Base-by-base conservation (phyloP, 129 eudicot species). In the Ambrosia trifida region DNA sequence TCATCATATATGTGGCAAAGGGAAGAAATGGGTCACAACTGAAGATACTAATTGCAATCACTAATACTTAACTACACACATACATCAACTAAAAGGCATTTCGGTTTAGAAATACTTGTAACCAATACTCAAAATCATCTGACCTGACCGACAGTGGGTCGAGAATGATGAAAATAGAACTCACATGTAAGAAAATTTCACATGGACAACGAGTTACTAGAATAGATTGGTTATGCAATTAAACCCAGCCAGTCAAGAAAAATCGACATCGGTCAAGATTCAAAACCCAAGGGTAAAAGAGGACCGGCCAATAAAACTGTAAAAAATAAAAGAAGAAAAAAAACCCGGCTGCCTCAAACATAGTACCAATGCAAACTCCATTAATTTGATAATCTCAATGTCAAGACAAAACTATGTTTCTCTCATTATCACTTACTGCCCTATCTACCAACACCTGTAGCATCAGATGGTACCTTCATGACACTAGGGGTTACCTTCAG, bases 401-500 rank as follows among this genome's bases (percentile, higher is more conserved):
- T 49, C 36, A 68, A 68, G 51, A 68, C 64, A 68, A 76, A 76
- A 76, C 53, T 68, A 59, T 46, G 62, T 60, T 76, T 58, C 41
- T 57, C 65, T 51, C 58, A 36, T 71, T 47, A 3, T 30, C 40
- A 30, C 44, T 32, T 5, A 24, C 28, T 24, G 3, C 69, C 75
- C 75, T 58, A 80, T 63, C 79, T 74, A 66, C 77, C 33, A 68
- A 79, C 69, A 79, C 59, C 44, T 73, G 35, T 13, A 67, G 46
- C 63, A 61, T 68, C 74, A 12, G 43, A 76, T 46, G 68, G 74
- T 41, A 80, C 71, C 57, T 54, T 45, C 70, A 54, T 45, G 49
- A 16, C 31, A 47, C 50, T 69, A 76, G 82, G 88, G 74, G 43
- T 75, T 81, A 31, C 40, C 64, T 73, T 80, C 82, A 64, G 69